These are phyloP conservation scores for Plasmodium fragile DNA, from an alignment of 169 alveolate species.

Conservation along the genomic window DNA sequence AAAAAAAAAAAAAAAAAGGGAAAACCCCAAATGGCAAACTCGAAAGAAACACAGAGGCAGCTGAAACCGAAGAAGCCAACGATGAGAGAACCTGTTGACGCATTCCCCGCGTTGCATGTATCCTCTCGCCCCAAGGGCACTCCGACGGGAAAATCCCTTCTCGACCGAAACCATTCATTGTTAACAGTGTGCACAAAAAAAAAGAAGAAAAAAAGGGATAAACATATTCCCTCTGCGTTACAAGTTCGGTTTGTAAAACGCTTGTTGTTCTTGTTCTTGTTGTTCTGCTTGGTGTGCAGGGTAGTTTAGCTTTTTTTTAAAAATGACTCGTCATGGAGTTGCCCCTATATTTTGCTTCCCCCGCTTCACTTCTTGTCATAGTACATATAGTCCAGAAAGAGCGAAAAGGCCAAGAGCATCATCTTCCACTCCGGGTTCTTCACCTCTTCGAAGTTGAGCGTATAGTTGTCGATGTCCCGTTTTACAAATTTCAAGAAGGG, in stretches of 20 bases:
- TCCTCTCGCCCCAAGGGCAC: neutral
- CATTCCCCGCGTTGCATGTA: neutral
- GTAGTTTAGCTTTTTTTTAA: neutral
- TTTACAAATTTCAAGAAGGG: constrained; percentile 63
- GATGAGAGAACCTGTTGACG: neutral
- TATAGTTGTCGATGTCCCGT: constrained; percentile 53
- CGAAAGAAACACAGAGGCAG: neutral
- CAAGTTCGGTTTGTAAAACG: neutral
- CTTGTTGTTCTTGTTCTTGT: neutral
- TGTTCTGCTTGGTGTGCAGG: neutral
- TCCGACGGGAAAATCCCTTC: neutral
- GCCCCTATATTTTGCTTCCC: neutral
- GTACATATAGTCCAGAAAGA: constrained; percentile 58
- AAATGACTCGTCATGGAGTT: neutral
- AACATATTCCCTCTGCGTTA: neutral
- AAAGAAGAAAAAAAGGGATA: neutral
- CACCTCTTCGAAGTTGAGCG: constrained; percentile 49
- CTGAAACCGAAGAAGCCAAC: neutral
- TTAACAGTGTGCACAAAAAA: neutral
- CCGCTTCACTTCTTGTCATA: constrained; percentile 27
- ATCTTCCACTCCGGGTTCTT: constrained; percentile 71
- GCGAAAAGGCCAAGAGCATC: constrained; percentile 72
- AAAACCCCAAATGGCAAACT: neutral
- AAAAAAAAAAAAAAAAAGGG: neutral
- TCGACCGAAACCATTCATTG: neutral